phyloP scores from a whole-genome alignment of 2,329 filamentous ascomycete genomes.

The Colletotrichum abscissum region DNA sequence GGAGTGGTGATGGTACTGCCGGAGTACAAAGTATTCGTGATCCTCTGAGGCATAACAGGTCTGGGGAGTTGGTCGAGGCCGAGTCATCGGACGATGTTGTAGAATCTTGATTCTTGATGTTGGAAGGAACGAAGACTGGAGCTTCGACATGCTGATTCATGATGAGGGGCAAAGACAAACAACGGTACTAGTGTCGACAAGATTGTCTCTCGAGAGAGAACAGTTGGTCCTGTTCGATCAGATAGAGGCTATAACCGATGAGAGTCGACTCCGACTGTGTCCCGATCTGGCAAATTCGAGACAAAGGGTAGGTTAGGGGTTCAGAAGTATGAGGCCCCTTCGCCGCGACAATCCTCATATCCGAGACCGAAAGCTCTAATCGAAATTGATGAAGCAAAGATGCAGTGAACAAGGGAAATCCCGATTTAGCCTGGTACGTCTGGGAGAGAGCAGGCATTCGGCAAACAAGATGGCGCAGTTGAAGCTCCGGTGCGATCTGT shows the following conservation, averaged over 20 bases:
- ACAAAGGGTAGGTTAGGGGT: not conserved
- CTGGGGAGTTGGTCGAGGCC: not conserved
- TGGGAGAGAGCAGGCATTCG: not conserved
- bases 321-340: not conserved
- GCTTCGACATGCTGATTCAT: constrained; percentile 26
- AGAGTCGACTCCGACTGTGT: not conserved
- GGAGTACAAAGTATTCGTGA: not conserved
- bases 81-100: not conserved
- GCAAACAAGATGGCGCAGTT: not conserved
- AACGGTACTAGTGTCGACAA: not conserved
- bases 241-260: constrained; percentile 1
- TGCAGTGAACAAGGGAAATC: not conserved
- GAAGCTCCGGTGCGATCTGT: not conserved
- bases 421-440: not conserved
- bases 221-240: not conserved
- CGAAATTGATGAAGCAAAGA: not conserved
- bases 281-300: not conserved
- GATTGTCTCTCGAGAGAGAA: not conserved
- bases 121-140: not conserved
- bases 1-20: not conserved
- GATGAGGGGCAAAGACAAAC: not conserved
- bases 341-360: not conserved
- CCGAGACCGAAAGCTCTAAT: not conserved
- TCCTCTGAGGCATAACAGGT: not conserved
- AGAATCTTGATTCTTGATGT: not conserved